Evolutionary conservation across 73 alveolate species (phyloP), one percentile per base, ranked within the genome.

Genomic region (Blepharisma stoltei): DNA sequence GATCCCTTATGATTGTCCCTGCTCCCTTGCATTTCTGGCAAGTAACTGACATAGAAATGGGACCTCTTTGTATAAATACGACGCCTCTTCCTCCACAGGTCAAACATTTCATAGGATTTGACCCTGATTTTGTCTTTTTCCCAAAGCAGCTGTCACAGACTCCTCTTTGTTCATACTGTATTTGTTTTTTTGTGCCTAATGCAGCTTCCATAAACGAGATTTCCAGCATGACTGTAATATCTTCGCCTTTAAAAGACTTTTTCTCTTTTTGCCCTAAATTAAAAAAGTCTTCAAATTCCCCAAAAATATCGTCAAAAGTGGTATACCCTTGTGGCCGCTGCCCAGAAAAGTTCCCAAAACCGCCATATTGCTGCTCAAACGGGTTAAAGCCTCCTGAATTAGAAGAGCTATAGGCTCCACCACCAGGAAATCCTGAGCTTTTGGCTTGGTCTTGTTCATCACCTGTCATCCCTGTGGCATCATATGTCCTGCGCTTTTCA

Each of bases 51-150:
- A 93, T 80, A 7, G 85, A 76, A 88, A 93, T 89, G 20, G 97
- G 93, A 21, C 97, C 98, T 73, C 92, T 75, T 68, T 95, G 73
- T 53, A 84, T 70, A 21, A 77, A 70, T 7, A 69, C 78, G 65
- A 80, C 83, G n/a, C 98, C 98, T 47, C 93, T 77, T 7, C 98
- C 97, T 9, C 92, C 92, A 78, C 98, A 90, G 43, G 84, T 86
- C 5, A 89, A 76, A 66, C 97, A 90, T 54, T 78, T 81, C 6
- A 89, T 66, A 7, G 96, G 92, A 0, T 92, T 78, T 7, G 98
- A 88, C 32, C 97, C 98, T 32, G 97, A 97, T 73, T 90, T 92
- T 6, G 90, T 69, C 60, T 88, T 84, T 6, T 89, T 67, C 5
- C 98, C 97, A 43, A 87, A 77, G 80, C 97, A 90, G 54, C 96